These are phyloP conservation scores for Aciculosporium take DNA, from an alignment of 2,329 filamentous ascomycete species.

Conservation along the genomic window DNA sequence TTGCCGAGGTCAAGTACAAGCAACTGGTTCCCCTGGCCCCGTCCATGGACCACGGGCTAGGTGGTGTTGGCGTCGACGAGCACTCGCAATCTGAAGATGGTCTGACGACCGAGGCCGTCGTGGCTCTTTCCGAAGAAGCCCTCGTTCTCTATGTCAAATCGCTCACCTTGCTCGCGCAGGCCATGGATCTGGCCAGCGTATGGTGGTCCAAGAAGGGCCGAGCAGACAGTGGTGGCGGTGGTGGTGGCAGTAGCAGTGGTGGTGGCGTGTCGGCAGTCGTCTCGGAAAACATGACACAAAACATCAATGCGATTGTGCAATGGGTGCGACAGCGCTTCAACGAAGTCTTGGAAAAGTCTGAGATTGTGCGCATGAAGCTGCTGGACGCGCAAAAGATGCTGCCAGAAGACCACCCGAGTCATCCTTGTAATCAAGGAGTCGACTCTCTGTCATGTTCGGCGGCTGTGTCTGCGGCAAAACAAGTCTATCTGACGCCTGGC, in stretches of 20 bases:
- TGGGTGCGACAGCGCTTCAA: conserved; percentile 94
- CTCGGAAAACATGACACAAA: conserved; percentile 41
- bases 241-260: too few relatives aligned
- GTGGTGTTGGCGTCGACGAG: conserved; percentile 43
- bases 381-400: conserved; percentile 73
- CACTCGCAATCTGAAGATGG: conserved; percentile 50
- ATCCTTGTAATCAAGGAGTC: conserved; percentile 62
- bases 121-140: conserved; percentile 83
- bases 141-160: conserved; percentile 94
- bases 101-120: conserved; percentile 71
- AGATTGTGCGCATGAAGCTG: conserved; percentile 80
- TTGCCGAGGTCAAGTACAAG: conserved; percentile 96
- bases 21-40: conserved; percentile 85
- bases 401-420: conserved; percentile 70
- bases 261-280: conserved; percentile 24
- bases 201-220: conserved; percentile 80
- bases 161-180: conserved; percentile 74
- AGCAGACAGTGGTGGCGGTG: conserved; percentile 38
- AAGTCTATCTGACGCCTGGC: conserved; percentile 72
- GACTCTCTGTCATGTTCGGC: conserved; percentile 42
- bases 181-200: conserved; percentile 83
- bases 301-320: conserved; percentile 87
- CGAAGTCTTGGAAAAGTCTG: conserved; percentile 90
- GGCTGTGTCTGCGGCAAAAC: conserved; percentile 54
- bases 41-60: conserved; percentile 57